Percentiles rank a stretch among this genome's conserved stretches.
Conservation (phyloP, 768 basidiomycete species). For the Mycena albidolilacea region DNA sequence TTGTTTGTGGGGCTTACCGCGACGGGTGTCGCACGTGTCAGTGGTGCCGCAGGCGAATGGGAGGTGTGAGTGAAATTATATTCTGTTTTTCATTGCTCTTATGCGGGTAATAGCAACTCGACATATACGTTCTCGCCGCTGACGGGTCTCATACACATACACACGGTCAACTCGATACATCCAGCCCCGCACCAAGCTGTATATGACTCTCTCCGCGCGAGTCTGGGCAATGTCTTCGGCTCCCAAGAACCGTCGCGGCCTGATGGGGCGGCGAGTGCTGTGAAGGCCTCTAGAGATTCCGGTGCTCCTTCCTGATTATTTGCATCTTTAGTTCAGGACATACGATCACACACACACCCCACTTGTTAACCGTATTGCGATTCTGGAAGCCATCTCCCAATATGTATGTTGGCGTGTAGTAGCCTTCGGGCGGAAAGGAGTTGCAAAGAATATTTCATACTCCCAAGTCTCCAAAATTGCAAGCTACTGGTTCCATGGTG, state of each 20-base stretch:
- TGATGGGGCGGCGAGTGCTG: conserved; percentile 24
- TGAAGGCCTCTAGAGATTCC: conserved; percentile 11
- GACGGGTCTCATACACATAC: conserved; percentile 74
- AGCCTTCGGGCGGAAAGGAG: too few species aligned
- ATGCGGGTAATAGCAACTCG: conserved; percentile 64
- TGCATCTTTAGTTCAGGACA: not conserved
- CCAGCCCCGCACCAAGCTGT: conserved; percentile 83
- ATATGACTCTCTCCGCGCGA: conserved; percentile 70
- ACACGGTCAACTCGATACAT: conserved; percentile 82
- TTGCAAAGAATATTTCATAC: too few species aligned
- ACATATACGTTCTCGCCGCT: conserved; percentile 82
- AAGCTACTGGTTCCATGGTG: too few species aligned
- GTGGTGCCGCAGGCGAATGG: conserved; percentile 77
- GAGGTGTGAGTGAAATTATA: conserved; percentile 68
- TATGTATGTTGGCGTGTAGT: too few species aligned
- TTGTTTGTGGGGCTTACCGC: conserved; percentile 70
- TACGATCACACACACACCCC: not conserved
- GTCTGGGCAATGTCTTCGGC: conserved; percentile 33
- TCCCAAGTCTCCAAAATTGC: too few species aligned
- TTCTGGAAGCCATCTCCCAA: too few species aligned
- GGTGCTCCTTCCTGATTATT: not conserved
- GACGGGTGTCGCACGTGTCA: conserved; percentile 73
- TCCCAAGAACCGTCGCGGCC: conserved; percentile 21
- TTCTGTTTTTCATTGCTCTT: conserved; percentile 11
- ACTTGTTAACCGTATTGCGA: not conserved